Evolutionary conservation across 805 yeast species (phyloP).

Genomic region (Ogataea ganodermae): DNA sequence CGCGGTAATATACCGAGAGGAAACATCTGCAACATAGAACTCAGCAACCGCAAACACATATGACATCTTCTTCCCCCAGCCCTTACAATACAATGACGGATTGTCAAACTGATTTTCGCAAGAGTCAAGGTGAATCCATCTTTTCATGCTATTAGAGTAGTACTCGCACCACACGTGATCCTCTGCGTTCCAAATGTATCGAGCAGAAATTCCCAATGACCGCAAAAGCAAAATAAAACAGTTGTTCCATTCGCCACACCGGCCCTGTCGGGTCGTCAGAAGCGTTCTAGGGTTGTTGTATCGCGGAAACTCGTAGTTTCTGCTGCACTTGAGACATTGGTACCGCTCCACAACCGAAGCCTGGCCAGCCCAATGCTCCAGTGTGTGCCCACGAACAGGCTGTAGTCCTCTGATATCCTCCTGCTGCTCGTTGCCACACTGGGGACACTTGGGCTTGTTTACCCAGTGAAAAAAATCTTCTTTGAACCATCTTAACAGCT

Average conservation of each 20-base stretch:
- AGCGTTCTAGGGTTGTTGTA: constrained; percentile 68
- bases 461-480: constrained; percentile 83
- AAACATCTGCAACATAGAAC: constrained; percentile 67
- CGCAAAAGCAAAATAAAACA: constrained; percentile 71
- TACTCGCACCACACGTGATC: constrained; percentile 98
- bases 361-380: constrained; percentile 47
- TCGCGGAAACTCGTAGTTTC: constrained; percentile 65
- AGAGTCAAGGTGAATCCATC: constrained; percentile 89
- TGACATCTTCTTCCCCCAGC: constrained; percentile 96
- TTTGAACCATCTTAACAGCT: constrained; percentile 69
- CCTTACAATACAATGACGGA: constrained; percentile 72
- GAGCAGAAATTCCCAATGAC: constrained; percentile 61
- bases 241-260: constrained; percentile 97
- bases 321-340: constrained; percentile 54
- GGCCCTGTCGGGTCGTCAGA: constrained; percentile 63
- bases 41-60: constrained; percentile 72
- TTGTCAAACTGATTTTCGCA: constrained; percentile 87
- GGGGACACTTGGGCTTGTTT: constrained; percentile 61
- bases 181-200: constrained; percentile 86
- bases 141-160: constrained; percentile 54
- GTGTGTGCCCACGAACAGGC: constrained; percentile 42
- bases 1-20: constrained; percentile 61
- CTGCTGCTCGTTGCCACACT: constrained; percentile 47
- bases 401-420: constrained; percentile 43
- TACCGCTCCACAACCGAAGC: constrained; percentile 68